Conservation (phyloP, 768 basidiomycete genomes). For the Tylopilus felleus region DNA sequence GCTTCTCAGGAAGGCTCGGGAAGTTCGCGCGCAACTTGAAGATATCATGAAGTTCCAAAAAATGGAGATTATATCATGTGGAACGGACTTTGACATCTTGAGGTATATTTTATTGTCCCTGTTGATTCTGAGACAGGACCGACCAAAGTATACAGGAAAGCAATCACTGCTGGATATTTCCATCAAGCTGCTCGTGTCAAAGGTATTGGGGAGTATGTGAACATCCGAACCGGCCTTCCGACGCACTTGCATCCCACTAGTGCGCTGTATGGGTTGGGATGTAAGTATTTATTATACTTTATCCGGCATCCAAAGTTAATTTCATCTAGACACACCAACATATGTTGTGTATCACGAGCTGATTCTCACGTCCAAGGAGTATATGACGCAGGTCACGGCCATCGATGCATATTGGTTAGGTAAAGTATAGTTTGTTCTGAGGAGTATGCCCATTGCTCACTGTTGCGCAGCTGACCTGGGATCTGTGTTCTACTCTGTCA, state of each 20-base stretch:
- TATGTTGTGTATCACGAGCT: constrained; percentile 98
- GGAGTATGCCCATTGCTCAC: constrained; percentile 1
- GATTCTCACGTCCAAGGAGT: constrained; percentile 92
- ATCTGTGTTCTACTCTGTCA: constrained; percentile 95
- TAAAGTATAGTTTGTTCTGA: constrained; percentile 32
- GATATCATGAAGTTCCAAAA: constrained; percentile 99
- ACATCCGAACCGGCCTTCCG: constrained; percentile 90
- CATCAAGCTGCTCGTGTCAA: constrained; percentile 98
- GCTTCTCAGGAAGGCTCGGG: constrained; percentile 88
- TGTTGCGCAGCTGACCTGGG: constrained; percentile 75
- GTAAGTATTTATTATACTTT: constrained; percentile 43
- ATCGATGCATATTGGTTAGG: constrained; percentile 98
- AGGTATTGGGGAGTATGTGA: constrained; percentile 98
- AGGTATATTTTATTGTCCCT: constrained; percentile 40
- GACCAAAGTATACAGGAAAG: constrained; percentile 58
- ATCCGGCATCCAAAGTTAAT: neutral
- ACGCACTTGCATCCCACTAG: constrained; percentile 97
- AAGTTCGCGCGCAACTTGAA: constrained; percentile 92
- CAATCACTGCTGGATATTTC: constrained; percentile 97
- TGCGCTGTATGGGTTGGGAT: constrained; percentile 93
- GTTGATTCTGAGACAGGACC: neutral
- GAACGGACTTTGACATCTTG: constrained; percentile 93
- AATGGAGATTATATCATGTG: constrained; percentile 87
- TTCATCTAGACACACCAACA: constrained; percentile 76
- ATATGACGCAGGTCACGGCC: constrained; percentile 99